phyloP scores from a whole-genome alignment of 1,139 yeast genomes.

The Magnusiomyces suaveolens region DNA sequence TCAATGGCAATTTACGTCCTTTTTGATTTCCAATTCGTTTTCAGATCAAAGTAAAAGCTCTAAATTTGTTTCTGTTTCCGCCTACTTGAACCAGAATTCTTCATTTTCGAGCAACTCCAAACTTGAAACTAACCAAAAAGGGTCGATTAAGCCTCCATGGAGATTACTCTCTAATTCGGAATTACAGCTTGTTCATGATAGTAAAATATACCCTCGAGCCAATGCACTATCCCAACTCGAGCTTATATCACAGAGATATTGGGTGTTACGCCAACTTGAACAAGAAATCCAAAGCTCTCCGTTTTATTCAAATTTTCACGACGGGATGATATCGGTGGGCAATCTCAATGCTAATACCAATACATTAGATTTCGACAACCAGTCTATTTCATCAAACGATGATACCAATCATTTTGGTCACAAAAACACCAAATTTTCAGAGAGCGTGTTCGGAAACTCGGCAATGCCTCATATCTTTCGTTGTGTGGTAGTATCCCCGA shows the following conservation, averaged over 20 bases:
- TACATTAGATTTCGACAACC: background rate
- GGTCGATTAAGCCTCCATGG: slow-evolving; percentile 1
- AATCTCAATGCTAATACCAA: background rate
- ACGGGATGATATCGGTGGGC: background rate
- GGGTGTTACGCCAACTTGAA: slow-evolving; percentile 18
- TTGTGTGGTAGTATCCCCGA: slow-evolving; percentile 19
- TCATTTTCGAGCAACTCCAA: slow-evolving; percentile 1
- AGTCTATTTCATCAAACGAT: background rate
- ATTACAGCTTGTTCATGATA: slow-evolving; percentile 1
- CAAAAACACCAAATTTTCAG: no score
- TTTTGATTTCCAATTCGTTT: background rate
- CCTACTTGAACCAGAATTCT: no score
- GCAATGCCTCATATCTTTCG: slow-evolving; percentile 18
- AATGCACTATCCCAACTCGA: slow-evolving; percentile 5
- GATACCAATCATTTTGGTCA: no score
- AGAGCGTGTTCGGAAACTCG: background rate
- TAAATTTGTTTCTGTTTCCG: no score
- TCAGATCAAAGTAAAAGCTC: no score
- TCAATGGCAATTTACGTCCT: slow-evolving; percentile 17
- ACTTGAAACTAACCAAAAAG: no score
- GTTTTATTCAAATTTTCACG: slow-evolving; percentile 12
- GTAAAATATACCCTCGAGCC: background rate
- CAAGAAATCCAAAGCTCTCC: slow-evolving; percentile 17
- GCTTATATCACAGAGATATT: slow-evolving; percentile 14
- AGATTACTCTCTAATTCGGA: background rate